Conservation (phyloP, 805 yeast species). For the Starmerella bombi region DNA sequence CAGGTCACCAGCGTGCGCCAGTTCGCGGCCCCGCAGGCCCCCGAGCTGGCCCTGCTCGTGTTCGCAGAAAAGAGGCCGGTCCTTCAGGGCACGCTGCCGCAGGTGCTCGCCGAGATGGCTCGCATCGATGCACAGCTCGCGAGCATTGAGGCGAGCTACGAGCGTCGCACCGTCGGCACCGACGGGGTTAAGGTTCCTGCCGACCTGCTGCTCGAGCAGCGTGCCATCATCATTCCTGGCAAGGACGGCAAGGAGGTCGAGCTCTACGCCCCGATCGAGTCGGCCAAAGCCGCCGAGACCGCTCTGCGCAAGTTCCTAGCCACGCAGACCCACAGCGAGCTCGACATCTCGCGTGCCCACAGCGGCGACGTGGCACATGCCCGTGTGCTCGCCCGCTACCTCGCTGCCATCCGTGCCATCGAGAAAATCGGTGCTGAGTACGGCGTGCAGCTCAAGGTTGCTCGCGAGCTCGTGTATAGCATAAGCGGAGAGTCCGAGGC, state of each 20-base stretch:
- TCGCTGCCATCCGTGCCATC: constrained; percentile 28
- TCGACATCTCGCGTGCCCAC: constrained; percentile 84
- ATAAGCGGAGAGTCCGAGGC: constrained; percentile 43
- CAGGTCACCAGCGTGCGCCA: constrained; percentile 5
- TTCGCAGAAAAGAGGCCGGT: background rate
- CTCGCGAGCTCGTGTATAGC: constrained; percentile 42
- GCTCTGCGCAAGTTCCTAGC: constrained; percentile 49
- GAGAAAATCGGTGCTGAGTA: constrained; percentile 32
- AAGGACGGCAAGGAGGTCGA: constrained; percentile 35
- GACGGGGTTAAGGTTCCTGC: background rate
- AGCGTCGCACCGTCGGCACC: background rate
- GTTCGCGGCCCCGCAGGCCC: constrained; percentile 1
- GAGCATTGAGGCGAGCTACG: constrained; percentile 1
- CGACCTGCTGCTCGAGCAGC: background rate
- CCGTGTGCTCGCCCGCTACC: constrained; percentile 53
- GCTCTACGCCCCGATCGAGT: constrained; percentile 44
- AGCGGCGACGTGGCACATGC: constrained; percentile 70
- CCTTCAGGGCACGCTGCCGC: constrained; percentile 5
- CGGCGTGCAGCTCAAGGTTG: constrained; percentile 33
- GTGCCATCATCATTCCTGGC: background rate
- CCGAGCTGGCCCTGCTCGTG: constrained; percentile 1
- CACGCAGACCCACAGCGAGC: constrained; percentile 45
- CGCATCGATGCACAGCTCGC: constrained; percentile 4
- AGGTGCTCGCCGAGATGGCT: constrained; percentile 4
- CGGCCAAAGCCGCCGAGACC: constrained; percentile 48